Evolutionary conservation across 225 moss, liverwort and hornwort genomes (phyloP).

Genomic region (Thuidium tamariscinum): DNA sequence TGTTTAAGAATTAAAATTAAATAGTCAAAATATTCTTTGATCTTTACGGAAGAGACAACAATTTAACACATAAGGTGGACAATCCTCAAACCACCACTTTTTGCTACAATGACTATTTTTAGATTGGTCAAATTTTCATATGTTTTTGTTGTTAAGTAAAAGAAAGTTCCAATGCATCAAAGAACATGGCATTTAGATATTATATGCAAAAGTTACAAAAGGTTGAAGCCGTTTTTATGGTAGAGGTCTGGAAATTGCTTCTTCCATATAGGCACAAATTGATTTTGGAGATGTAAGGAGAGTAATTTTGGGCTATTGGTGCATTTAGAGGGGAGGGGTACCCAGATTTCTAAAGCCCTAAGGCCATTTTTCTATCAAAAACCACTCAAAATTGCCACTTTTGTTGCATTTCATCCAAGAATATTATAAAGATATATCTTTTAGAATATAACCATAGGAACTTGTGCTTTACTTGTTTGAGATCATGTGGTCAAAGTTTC

Average conservation of each 20-base stretch:
- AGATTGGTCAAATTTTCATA: not conserved
- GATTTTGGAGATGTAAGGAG: not conserved
- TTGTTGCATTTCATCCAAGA: too few relatives aligned
- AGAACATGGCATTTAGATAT: rapidly evolving
- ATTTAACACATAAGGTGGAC: not conserved
- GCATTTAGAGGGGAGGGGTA: rapidly evolving
- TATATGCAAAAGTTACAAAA: not conserved
- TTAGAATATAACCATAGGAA: too few relatives aligned
- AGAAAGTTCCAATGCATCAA: not conserved
- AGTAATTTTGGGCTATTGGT: rapidly evolving
- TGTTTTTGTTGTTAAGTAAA: not conserved
- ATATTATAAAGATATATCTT: too few relatives aligned
- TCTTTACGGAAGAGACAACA: not conserved
- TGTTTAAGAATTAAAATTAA: too few relatives aligned
- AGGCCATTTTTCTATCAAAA: too few relatives aligned
- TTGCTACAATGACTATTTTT: not conserved
- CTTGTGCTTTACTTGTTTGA: too few relatives aligned
- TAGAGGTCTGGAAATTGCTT: rapidly evolving
- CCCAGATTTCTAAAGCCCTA: too few relatives aligned
- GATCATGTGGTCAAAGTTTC: too few relatives aligned
- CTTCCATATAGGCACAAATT: not conserved
- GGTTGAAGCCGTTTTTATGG: too few relatives aligned
- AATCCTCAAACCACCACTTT: not conserved
- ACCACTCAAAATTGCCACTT: too few relatives aligned
- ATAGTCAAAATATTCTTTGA: not conserved